Evolutionary conservation across 2,329 filamentous ascomycete genomes (phyloP).

Genomic region (Escovopsis weberi): DNA sequence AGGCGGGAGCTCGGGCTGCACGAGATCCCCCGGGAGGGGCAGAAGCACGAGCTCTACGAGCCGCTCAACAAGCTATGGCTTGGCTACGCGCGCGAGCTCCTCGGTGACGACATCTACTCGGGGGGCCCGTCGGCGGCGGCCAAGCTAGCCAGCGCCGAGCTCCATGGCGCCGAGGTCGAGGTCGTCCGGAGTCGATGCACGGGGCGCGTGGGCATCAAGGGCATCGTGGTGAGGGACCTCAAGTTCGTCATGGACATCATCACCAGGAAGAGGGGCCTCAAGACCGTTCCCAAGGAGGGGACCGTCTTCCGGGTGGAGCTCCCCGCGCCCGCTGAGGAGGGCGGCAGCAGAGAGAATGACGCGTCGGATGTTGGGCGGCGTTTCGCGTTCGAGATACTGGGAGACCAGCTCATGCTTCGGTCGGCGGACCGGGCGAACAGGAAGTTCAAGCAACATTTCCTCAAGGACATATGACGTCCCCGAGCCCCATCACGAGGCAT

Average conservation of each 20-base stretch:
- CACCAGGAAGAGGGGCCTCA: constrained; percentile 54
- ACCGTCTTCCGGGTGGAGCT: constrained; percentile 71
- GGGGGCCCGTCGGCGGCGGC: constrained; percentile 48
- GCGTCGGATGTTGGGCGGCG: constrained; percentile 7
- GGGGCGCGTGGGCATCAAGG: constrained; percentile 66
- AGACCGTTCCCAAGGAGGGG: constrained; percentile 78
- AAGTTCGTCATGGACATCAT: constrained; percentile 78
- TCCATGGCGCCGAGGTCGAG: constrained; percentile 72
- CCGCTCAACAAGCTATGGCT: constrained; percentile 69
- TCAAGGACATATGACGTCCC: constrained; percentile 50
- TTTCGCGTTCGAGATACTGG: constrained; percentile 72
- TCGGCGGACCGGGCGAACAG: constrained; percentile 75
- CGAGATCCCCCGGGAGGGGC: constrained; percentile 52
- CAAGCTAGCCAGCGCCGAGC: constrained; percentile 74
- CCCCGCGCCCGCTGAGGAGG: constrained; percentile 20
- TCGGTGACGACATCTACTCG: constrained; percentile 45
- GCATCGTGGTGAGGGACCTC: constrained; percentile 80
- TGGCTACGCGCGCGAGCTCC: constrained; percentile 69
- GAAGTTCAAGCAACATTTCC: constrained; percentile 80
- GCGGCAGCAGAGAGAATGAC: neutral
- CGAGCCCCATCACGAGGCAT: neutral
- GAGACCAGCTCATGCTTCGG: constrained; percentile 72
- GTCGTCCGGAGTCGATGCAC: constrained; percentile 72
- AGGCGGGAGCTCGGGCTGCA: constrained; percentile 59
- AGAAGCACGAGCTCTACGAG: constrained; percentile 55